phyloP scores from a whole-genome alignment of 768 basidiomycete species.

The Cystofilobasidium ferigula region DNA sequence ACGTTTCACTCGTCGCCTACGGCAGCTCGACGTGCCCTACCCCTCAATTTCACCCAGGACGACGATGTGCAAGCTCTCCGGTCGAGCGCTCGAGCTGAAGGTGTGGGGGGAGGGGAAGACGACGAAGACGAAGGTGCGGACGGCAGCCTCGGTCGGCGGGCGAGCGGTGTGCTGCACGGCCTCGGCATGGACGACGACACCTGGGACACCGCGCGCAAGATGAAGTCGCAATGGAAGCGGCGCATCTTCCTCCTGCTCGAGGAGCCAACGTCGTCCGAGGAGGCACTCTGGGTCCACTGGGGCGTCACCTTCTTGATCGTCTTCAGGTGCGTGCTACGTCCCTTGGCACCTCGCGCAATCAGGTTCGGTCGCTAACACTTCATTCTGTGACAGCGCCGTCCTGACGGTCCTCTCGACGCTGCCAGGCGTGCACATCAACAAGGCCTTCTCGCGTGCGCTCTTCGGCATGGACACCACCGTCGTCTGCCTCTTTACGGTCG shows the following conservation, averaged over 20 bases:
- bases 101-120: neutral
- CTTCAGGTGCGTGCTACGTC: slow-evolving; percentile 20
- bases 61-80: neutral
- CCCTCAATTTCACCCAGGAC: slow-evolving; percentile 22
- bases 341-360: neutral
- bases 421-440: slow-evolving; percentile 38
- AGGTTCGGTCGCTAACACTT: neutral
- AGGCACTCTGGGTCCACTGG: slow-evolving; percentile 16
- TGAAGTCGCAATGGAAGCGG: slow-evolving; percentile 13
- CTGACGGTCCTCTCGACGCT: slow-evolving; percentile 38
- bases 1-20: neutral
- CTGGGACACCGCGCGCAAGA: slow-evolving; percentile 17
- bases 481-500: slow-evolving; percentile 74
- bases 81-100: too few species aligned
- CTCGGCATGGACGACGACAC: slow-evolving; percentile 21
- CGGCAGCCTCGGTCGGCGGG: neutral
- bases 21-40: neutral
- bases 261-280: slow-evolving; percentile 8
- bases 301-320: slow-evolving; percentile 10
- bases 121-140: neutral
- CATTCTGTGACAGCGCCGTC: slow-evolving; percentile 31
- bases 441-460: slow-evolving; percentile 57
- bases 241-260: slow-evolving; percentile 23
- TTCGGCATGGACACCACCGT: slow-evolving; percentile 79
- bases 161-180: slow-evolving; percentile 1